phyloP scores from a whole-genome alignment of 2,329 filamentous ascomycete genomes.

The Penicillium sp. region DNA sequence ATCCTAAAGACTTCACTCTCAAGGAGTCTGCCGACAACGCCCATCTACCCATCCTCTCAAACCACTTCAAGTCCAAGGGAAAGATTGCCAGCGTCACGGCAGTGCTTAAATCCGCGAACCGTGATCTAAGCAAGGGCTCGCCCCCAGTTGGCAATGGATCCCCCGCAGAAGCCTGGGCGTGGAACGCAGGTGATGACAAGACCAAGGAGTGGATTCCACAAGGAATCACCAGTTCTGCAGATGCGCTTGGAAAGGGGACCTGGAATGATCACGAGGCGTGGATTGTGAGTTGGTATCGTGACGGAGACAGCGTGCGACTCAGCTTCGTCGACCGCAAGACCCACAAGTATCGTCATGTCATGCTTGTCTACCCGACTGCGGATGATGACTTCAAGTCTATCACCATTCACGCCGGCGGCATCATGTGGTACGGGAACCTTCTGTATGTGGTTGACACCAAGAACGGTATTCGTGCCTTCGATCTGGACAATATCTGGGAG shows the following conservation, averaged over 20 bases:
- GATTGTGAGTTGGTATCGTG: constrained; percentile 39
- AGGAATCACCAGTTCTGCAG: constrained; percentile 38
- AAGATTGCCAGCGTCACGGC: constrained; percentile 16
- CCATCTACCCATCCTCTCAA: constrained; percentile 11
- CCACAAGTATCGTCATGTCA: constrained; percentile 35
- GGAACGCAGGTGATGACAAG: constrained; percentile 32
- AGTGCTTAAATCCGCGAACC: constrained; percentile 20
- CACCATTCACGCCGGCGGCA: constrained; percentile 38
- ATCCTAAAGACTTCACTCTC: constrained; percentile 14
- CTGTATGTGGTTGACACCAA: constrained; percentile 40
- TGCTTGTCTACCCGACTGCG: constrained; percentile 37
- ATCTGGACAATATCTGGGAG: constrained; percentile 40
- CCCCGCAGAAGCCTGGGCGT: constrained; percentile 15
- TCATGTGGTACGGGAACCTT: constrained; percentile 39
- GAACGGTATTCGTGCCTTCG: constrained; percentile 40
- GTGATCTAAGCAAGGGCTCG: constrained; percentile 9
- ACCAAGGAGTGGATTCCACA: constrained; percentile 40
- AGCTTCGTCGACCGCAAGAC: constrained; percentile 35
- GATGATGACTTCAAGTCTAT: constrained; percentile 36
- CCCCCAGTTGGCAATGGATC: constrained; percentile 9
- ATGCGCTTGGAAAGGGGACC: constrained; percentile 32
- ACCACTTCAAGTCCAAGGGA: constrained; percentile 11
- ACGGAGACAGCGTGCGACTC: constrained; percentile 31
- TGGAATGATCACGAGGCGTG: constrained; percentile 36
- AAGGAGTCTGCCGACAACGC: constrained; percentile 12